Evolutionary conservation across 371 early-diverging fungal genomes (phyloP).

Genomic region (Parasitella parasitica): DNA sequence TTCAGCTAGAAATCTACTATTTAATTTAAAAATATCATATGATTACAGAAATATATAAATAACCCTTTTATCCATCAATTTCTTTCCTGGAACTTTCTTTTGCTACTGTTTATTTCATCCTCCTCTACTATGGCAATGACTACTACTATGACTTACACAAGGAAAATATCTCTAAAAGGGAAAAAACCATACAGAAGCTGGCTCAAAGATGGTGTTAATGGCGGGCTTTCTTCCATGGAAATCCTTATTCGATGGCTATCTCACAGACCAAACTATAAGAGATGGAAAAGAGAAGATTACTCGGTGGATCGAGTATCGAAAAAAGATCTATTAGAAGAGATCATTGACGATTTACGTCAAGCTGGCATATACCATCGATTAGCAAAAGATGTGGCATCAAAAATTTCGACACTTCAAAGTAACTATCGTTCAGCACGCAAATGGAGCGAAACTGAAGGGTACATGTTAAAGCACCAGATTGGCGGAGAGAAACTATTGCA

Average conservation of each 20-base stretch:
- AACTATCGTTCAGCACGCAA: conserved; percentile 35
- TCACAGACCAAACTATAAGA: conserved; percentile 29
- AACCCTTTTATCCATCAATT: neutral
- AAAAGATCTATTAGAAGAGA: conserved; percentile 34
- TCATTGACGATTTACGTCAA: conserved; percentile 33
- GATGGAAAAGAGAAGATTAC: conserved; percentile 32
- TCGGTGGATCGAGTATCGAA: conserved; percentile 35
- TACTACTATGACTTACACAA: neutral
- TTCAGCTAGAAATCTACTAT: neutral
- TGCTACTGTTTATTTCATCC: neutral
- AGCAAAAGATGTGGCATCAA: conserved; percentile 38
- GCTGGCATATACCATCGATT: conserved; percentile 38
- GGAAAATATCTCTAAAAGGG: conserved; percentile 8
- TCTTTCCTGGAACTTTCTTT: conserved; percentile 1
- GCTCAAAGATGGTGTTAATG: conserved; percentile 41
- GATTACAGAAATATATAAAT: neutral
- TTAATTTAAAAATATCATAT: neutral
- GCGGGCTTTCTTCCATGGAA: conserved; percentile 42
- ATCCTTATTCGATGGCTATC: conserved; percentile 35
- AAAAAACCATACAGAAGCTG: conserved; percentile 45
- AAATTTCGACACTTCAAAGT: conserved; percentile 42
- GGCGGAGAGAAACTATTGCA: conserved; percentile 29
- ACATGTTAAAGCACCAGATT: conserved; percentile 11
- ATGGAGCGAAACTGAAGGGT: conserved; percentile 37
- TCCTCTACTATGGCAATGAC: neutral